Evolutionary conservation across 148 eudicot genomes (phyloP), one percentile per base, ranked within the genome.

Genomic region (Silene conica): DNA sequence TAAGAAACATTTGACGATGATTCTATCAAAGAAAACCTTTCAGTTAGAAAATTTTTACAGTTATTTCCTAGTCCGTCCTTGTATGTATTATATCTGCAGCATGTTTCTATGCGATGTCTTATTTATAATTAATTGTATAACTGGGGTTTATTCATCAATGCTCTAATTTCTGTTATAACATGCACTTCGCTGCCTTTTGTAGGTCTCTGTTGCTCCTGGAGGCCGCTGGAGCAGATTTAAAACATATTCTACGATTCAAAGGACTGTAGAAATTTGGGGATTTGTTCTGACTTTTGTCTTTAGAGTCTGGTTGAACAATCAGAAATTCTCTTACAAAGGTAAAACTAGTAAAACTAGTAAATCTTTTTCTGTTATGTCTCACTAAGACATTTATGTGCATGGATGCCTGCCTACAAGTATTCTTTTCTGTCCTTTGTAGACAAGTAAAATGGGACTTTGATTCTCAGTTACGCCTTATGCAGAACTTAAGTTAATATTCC

Each of bases 121-220:
- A 67, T 15, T 23, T 12, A 25, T 19, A 16, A 63, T 34, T 69
- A 26, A 22, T 64, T 23, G 58, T 61, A 6, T 61, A n/a, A 20
- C 57, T 52, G 43, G 73, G 21, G 60, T 15, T 59, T 34, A 11
- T 74, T 38, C 18, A 43, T 64, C 20, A 23, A 59, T 69, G 21
- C 55, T 11, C 43, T 12, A 43, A 57, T 26, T 79, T 55, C 31
- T 70, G 10, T 76, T 45, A 14, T 67, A 22, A 66, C 72, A 23
- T 61, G 59, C 14, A 54, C 15, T 48, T 26, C 20, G 46, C 21
- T 74, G 69, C 70, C 59, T 85, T 79, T 65, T 56, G 38, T 85
- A 95, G 99, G 99, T 95, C 19, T 95, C 99, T 72, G 97, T 95
- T 84, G 87, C 91, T 48, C 96, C 99, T 82, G 99, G 97, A 72